phyloP scores from a whole-genome alignment of 129 eudicot species.

The Flaveria robusta region DNA sequence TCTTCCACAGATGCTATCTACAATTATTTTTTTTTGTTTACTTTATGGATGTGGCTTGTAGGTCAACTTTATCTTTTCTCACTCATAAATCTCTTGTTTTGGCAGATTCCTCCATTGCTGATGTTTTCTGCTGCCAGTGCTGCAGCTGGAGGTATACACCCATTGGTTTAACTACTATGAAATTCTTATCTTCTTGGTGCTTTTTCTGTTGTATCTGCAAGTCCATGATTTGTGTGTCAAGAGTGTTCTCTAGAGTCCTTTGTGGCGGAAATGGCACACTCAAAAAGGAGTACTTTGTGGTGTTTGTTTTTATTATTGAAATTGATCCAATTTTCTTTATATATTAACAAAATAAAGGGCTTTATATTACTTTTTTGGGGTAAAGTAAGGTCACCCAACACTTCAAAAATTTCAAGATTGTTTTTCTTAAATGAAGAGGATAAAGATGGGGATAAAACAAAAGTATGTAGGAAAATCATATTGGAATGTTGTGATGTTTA shows the following conservation, averaged over 20 bases:
- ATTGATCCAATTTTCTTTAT: neutral
- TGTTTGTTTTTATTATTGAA: neutral
- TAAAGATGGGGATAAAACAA: too few relatives aligned
- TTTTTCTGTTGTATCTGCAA: neutral
- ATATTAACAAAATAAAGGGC: neutral
- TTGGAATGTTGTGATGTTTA: too few relatives aligned
- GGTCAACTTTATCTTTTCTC: slow-evolving; percentile 1
- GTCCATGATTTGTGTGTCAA: slow-evolving; percentile 4
- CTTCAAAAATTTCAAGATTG: neutral
- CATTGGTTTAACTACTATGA: slow-evolving; percentile 2
- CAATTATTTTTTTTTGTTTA: neutral
- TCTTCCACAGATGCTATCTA: slow-evolving; percentile 3
- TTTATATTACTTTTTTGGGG: neutral
- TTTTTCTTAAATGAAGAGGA: too few relatives aligned
- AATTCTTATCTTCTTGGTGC: neutral
- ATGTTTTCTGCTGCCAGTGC: slow-evolving; percentile 83
- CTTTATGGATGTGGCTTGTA: neutral
- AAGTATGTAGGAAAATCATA: neutral
- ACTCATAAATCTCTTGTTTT: slow-evolving; percentile 1
- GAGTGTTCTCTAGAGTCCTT: neutral
- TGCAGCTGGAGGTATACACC: slow-evolving; percentile 79
- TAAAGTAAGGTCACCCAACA: neutral
- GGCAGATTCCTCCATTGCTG: slow-evolving; percentile 81
- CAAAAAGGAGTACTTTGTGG: neutral
- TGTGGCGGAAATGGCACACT: neutral